Base-by-base conservation (phyloP, 148 eudicot species). In the Cornus florida region DNA sequence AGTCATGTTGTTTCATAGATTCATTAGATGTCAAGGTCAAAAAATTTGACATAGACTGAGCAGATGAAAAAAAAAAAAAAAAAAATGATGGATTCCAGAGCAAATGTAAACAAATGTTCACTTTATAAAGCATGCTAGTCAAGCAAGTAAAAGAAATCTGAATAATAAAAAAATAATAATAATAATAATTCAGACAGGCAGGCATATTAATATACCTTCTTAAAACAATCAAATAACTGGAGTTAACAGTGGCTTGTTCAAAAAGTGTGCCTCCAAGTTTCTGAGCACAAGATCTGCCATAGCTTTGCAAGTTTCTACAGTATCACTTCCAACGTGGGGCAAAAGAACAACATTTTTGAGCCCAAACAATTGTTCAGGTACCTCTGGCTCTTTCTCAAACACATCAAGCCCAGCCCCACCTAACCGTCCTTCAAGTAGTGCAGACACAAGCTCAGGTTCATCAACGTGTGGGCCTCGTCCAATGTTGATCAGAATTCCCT, bases 321-420 rank as follows among this genome's bases (percentile, higher is more conserved):
- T 86, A 24, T 79, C 89, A 72, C 89, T 89, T 74, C 94, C 97
- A 17, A 91, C 89, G 75, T 95, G 98, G 74, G 98, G 85, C 72
- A 82, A 50, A 39, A 93, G 80, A 69, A 93, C 97, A 13, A 89
- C 98, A 78, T 95, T 93, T 14, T 91, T 91, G 16, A 92, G 89
- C 68, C 72, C 79, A 35, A 90, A 69, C 50, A 95, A 84, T 73
- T 86, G 83, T 78, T 91, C 90, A n/a, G 93, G 93, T 60, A 93
- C 94, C 31, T 88, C 73, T 1, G 98, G 98, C 68, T 95, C 98
- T 23, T 91, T 79, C 82, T 89, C 97, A 78, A 85, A 95, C 64
- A 95, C 98, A 84, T 95, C 98, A 19, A 93, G 89, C 74, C 98
- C 98, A 4, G 97, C 97, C 12, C 96, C 98, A 67, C 90, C 97